Evolutionary conservation across 805 yeast genomes (phyloP), one percentile per base, ranked within the genome.

Genomic region (Isabelozyma pseudorhagii): DNA sequence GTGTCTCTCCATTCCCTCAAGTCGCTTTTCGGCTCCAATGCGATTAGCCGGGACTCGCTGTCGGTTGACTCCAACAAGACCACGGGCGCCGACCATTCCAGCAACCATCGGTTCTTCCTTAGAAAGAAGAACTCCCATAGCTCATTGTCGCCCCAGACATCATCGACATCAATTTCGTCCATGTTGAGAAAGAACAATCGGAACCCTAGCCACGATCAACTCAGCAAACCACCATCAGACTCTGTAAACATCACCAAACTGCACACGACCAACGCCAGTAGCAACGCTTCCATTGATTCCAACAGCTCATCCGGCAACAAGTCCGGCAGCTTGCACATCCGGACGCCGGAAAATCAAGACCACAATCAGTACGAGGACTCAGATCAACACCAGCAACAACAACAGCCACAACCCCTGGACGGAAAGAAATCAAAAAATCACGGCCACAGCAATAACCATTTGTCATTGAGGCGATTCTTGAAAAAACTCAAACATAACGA

Each of bases 381-480:
- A 6, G 36, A 31, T 3, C 40, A 38, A 21, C 40, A 38, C 18
- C 38, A n/a, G 10, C 13, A 34, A 34, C 14, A 34, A 13, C 38
- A n/a, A 8, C 13, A 34, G 3, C 38, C 6, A 34, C 14, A 13
- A 8, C 13, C 13, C 13, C 13, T 34, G 38, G 18, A 38, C 9
- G 18, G 17, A 8, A 38, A 14, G 13, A 38, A 38, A n/a, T 14
- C 40, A 5, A 38, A 38, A 9, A 38, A 15, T n/a, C 40, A n/a
- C 40, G 40, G 17, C 18, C 40, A 38, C 18, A 8, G 17, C 42
- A 28, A 44, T 45, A 42, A 47, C 46, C 46, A 27, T 40, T 60
- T 65, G 46, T 62, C 68, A 15, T 62, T 82, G 56, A 78, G 71
- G 55, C 61, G 86, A 48, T 82, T 80, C 60, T 75, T 82, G 62